Base-by-base conservation (phyloP, 176 grass and related monocot genomes). In the Hyparrhenia diplandra region DNA sequence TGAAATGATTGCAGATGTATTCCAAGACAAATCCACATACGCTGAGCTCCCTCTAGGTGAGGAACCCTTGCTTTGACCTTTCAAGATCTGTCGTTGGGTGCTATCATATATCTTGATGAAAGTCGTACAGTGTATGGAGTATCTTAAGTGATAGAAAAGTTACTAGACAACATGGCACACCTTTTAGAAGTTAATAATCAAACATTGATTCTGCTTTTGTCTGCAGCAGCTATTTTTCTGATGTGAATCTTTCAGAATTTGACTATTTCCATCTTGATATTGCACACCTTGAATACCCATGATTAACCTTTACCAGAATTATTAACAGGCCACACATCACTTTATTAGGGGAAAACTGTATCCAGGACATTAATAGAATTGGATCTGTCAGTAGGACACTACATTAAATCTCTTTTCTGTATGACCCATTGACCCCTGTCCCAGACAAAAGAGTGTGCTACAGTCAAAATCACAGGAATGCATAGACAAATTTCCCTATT, bases 1-100 rank as follows among this genome's bases (percentile, higher is more conserved):
- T 69, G 95, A 95, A 92, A 98, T 95, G 95, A 95, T 98, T 80
- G 85, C 82, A 30, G 92, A 93, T 49, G 95, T 98, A 45, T 87
- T 98, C 76, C 42, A 86, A 68, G 95, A 95, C 37, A 88, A 91
- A 78, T 95, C 95, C 6, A 95, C 95, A 71, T 98, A 95, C 69
- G 92, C 95, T 23, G 92, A 98, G 75, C 95, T 46, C 95, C 95
- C 79, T 93, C 92, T 74, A 98, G 92, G 95, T 98, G 51, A 84
- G 31, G 34, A 84, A 82, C 54, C 0, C 16, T 54, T 55, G 11
- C 43, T 31, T 77, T 64, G 24, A 60, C 71, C 21, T 25, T 68
- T 41, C 47, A 20, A 27, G 35, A 61, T 80, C 2, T 81, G 31
- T 17, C 28, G 64, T 55, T 14, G 21, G 30, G 20, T 58, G 67